Evolutionary conservation across 148 eudicot species (phyloP), one percentile per base, ranked within the genome.

Genomic region (Pharnaceum exiguum): DNA sequence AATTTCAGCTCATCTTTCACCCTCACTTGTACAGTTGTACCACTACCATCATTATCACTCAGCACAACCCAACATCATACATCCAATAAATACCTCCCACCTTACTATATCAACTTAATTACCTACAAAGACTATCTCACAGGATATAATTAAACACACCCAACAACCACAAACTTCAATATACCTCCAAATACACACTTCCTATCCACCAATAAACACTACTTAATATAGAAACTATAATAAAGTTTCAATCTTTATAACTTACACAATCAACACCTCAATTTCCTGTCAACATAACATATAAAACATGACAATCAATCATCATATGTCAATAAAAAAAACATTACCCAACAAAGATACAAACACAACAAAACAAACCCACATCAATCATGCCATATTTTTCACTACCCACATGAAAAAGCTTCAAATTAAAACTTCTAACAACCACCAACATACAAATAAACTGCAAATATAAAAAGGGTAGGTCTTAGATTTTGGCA

Each of bases 11-110:
- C 70, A 58, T 73, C 35, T 60, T 66, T 46, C 36, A 49, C 21
- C 13, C 50, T 45, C 77, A 59, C n/a, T n/a, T n/a, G n/a, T n/a
- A n/a, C n/a, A n/a, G n/a, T n/a, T 66, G 25, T 21, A 24, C 63
- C 52, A 62, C 21, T 6, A 43, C 23, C 52, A 43, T 46, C 35
- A 50, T 5, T 23, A 40, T 47, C 46, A 37, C 19, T 57, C 65
- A 35, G 37, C 40, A 58, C n/a, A 22, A 36, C 58, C 64, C 59
- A 67, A 58, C 31, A 38, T 63, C 60, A 51, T 51, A 10, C 8
- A 53, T 32, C 50, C 13, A 51, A 31, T 19, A 32, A 27, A 4
- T 22, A 18, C 42, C 32, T 26, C 8, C 23, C 30, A 40, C 26
- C 24, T 5, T 16, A n/a, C 43, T 42, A 21, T 9, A 23, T 42